Evolutionary conservation across 371 early-diverging fungal species (phyloP), one percentile per base, ranked within the genome.

Genomic region (Mucor velutinosus): DNA sequence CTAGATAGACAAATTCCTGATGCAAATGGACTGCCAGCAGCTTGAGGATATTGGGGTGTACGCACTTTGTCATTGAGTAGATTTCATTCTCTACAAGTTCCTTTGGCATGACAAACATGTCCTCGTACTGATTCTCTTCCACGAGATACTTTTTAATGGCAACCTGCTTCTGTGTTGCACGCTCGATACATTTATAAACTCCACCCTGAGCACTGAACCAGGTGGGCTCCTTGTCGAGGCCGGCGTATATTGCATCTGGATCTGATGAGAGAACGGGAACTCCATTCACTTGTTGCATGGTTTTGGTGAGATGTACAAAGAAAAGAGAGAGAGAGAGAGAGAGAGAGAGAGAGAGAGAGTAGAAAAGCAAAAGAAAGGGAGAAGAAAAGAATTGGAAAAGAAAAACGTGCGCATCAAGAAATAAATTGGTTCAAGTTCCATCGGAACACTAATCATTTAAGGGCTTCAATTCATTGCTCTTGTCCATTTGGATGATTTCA

Each of bases 171-270:
- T 71, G 45, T 10, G 77, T 66, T 30, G 65, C 47, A 30, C 76
- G 74, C 43, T 76, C 78, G 41, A 60, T 49, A 55, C 81, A 83
- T 25, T 67, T 73, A 56, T 83, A 83, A 10, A 83, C 84, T 33
- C 81, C 81, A 60, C 84, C 84, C 67, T 83, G 84, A 1, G 81
- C 84, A 68, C 80, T 79, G 39, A 79, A 81, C 81, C 84, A 83
- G 7, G 84, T 83, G 6, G 84, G 84, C 51, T 79, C 79, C 27
- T 62, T 64, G 49, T 75, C 73, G 55, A 83, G 53, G 7, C 84
- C 84, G n/a, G 65, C 70, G 49, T 76, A 83, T 37, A 73, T 61
- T 49, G 69, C 65, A 17, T 59, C 61, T 33, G 84, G 84, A 65
- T 83, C 81, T 45, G 77, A 75, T 41, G 64, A 72, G 33, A 76